phyloP scores from a whole-genome alignment of 2,329 filamentous ascomycete genomes.

The Arthrocladium fulminans region DNA sequence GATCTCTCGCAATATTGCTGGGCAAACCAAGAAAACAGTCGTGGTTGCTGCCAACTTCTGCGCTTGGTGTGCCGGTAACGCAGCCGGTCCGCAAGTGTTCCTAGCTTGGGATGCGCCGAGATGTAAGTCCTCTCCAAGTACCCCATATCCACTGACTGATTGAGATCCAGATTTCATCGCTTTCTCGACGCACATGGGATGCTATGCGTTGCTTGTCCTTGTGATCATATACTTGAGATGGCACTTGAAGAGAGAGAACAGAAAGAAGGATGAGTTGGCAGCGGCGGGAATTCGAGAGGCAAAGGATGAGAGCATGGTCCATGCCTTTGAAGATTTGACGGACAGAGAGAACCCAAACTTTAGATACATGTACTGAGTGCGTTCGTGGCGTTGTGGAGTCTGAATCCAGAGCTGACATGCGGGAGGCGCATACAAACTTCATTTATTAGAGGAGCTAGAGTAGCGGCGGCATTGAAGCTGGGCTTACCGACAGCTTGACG shows the following conservation, averaged over 20 bases:
- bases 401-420: too few species aligned
- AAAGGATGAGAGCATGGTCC: conserved; percentile 10
- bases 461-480: too few species aligned
- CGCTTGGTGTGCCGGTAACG: conserved; percentile 60
- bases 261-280: conserved; percentile 43
- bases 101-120: conserved; percentile 51
- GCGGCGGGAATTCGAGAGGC: conserved; percentile 11
- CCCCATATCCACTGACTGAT: background rate
- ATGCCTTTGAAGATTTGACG: conserved; percentile 58
- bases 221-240: conserved; percentile 51
- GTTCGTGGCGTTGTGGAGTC: too few species aligned
- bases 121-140: conserved; percentile 28
- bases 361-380: conserved; percentile 47
- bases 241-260: conserved; percentile 51
- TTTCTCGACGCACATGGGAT: conserved; percentile 60
- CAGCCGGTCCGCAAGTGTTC: conserved; percentile 59
- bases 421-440: too few species aligned
- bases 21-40: conserved; percentile 64
- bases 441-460: too few species aligned
- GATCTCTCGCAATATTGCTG: conserved; percentile 60
- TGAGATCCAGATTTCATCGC: conserved; percentile 51
- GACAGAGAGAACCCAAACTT: conserved; percentile 62
- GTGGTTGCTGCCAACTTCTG: conserved; percentile 63
- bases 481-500: too few species aligned
- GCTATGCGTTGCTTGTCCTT: conserved; percentile 53